Evolutionary conservation across 2,329 filamentous ascomycete species (phyloP), one percentile per base, ranked within the genome.

Genomic region (Aspergillus unguis): DNA sequence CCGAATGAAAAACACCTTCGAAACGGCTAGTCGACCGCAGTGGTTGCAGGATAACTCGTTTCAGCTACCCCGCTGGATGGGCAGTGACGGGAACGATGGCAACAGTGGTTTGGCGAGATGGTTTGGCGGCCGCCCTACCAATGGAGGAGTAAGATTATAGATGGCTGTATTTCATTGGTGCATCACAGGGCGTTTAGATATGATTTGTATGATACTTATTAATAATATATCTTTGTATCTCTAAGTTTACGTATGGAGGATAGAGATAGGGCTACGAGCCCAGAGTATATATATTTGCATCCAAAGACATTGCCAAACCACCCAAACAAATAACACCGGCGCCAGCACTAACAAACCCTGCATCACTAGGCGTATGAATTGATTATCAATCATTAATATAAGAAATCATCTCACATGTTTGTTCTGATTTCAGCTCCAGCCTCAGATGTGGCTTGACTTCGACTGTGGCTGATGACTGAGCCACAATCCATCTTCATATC

Each of bases 1-100:
- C 66, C 81, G 92, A 33, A 85, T 99, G 62, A 88, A 86, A 71
- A 99, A 99, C 65, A 97, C 94, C 0, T 84, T 97, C 48, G 92
- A 97, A 56, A 87, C 85, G 0, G 80, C 90, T 2, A 87, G 91
- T 48, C 80, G 86, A 29, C 92, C 94, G 0, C 85, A 85, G 58
- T 97, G 92, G 91, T 76, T 96, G 58, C 81, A 85, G 61, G 86
- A 88, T 27, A 77, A 90, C 28, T 81, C 84, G 6, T 82, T 92
- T 70, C 89, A 86, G 70, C 83, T 86, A 65, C 90, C 90, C 4
- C 87, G 85, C 63, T 95, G 90, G 90, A 88, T 94, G 83, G 82
- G 83, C 17, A 82, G 81, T 26, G 80, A 82, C 48, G 61, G 53
- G 50, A 44, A 53, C 52, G 63, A 61, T 41, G 61, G 51, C 32